Evolutionary conservation across 202 grass and related monocot genomes (phyloP), one percentile per base, ranked within the genome.

Genomic region (Schoenoplectus tabernaemontani): DNA sequence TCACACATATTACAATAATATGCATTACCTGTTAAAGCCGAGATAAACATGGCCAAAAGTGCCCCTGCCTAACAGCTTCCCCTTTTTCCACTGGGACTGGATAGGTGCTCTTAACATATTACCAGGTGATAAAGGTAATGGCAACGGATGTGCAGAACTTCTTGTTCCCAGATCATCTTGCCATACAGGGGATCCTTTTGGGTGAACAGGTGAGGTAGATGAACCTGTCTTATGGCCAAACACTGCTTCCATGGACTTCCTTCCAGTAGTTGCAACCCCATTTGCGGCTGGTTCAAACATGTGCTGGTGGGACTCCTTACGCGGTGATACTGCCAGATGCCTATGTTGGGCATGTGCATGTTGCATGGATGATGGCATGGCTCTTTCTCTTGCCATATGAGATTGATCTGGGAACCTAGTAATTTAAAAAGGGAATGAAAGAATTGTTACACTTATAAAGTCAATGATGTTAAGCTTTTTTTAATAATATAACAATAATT

Each of bases 31-130:
- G 83, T 95, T 99, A 83, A 99, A 99, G 50, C 96, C 96, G 36
- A 91, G 83, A 82, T 93, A 99, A 78, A 99, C 96, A 86, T 99
- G 92, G 26, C 96, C 96, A 81, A 99, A 99, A 34, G 96, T 99
- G 43, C 96, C 96, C 84, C 96, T 93, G 42, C 96, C 96, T 79
- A 99, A 87, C 79, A 96, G 79, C 87, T 99, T 99, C 42, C 96
- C 96, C 57, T 89, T 96, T 82, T 96, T 99, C 96, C 92, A 99
- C 77, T 88, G 83, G 26, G 96, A 95, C 64, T 86, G 83, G 50
- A 89, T 85, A 60, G 88, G 83, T 12, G 59, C 47, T 44, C 87
- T 85, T 75, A 83, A 85, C 5, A 71, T 74, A 65, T 80, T 92
- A 22, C 87, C 84, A 68, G 96, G 84, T 10, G 83, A 63, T 54